Evolutionary conservation across 495 filamentous ascomycete genomes (phyloP), one percentile per base, ranked within the genome.

Genomic region (Neurospora sp.): DNA sequence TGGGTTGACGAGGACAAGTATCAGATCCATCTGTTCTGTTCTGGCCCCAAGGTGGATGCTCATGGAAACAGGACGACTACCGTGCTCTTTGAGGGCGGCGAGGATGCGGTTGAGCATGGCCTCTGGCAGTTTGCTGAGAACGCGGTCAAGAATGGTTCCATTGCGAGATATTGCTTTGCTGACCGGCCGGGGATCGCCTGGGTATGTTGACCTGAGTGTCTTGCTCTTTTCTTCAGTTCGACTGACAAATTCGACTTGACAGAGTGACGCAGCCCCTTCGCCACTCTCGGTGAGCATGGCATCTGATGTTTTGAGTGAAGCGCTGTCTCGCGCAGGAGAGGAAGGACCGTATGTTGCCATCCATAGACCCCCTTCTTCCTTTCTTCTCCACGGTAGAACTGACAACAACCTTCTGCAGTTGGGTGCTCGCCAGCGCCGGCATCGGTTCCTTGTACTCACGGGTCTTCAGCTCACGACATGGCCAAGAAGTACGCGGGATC

Each of bases 261-360:
- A 85, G 83, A 86, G 93, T 69, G 96, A 99, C 82, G 94, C 94
- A 75, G 94, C 96, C 0, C 96, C 95, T 10, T 97, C 94, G 2
- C 95, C 96, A 1, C 90, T 96, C 77, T 95, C 93, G 4, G 94
- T 92, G 11, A 93, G 94, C 71, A 97, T 97, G 91, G 90, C 92
- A 2, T 89, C 92, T 8, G 93, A 97, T 77, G 92, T 89, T 7
- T 85, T 98, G 20, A 92, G 93, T 35, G 94, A 98, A 83, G 91
- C 94, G 0, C 86, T 99, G 4, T 88, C 91, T 18, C 85, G 89
- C 20, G 91, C 92, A 1, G 93, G 91, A 70, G 96, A 98, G 81
- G 84, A 89, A 69, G 93, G 94, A 0, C 95, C 96, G 42, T 77
- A 71, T 71, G 76, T 70, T 44, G 0, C 27, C 10, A 2, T 12